Evolutionary conservation across 345 rosid genomes (phyloP).

Genomic region (Leavenworthia alabamica): DNA sequence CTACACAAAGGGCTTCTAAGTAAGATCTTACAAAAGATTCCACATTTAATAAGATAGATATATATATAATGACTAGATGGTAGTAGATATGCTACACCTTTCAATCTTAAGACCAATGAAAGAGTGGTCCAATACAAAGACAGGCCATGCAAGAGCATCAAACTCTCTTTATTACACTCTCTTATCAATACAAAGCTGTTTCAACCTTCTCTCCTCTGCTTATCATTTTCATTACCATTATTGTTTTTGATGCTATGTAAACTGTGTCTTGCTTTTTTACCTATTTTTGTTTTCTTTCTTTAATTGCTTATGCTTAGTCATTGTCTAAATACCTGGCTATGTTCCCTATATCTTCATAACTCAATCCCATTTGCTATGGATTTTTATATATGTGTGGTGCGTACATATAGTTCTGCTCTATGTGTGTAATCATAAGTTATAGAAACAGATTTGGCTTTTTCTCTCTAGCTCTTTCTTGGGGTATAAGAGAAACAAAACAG

Average conservation of each 20-base stretch:
- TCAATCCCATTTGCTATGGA: too few species aligned
- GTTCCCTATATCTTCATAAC: too few species aligned
- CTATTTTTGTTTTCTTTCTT: slow-evolving; percentile 17
- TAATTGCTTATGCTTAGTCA: slow-evolving; percentile 17
- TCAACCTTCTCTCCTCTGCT: slow-evolving; percentile 23
- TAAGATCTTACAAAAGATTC: slow-evolving; percentile 26
- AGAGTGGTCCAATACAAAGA: slow-evolving; percentile 26
- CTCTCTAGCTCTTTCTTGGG: slow-evolving; percentile 13
- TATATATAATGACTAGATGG: too few species aligned
- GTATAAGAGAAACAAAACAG: slow-evolving; percentile 9
- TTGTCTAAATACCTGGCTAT: too few species aligned
- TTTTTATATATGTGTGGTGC: too few species aligned
- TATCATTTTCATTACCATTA: slow-evolving; percentile 39
- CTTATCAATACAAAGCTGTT: slow-evolving; percentile 17
- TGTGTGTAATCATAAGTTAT: slow-evolving; percentile 22
- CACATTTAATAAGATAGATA: neutral
- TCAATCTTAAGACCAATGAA: slow-evolving; percentile 31
- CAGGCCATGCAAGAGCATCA: slow-evolving; percentile 33
- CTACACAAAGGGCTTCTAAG: slow-evolving; percentile 15
- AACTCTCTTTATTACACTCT: too few species aligned
- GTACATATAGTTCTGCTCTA: neutral
- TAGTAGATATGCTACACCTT: slow-evolving; percentile 28
- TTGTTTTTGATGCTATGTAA: slow-evolving; percentile 37
- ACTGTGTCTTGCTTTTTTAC: slow-evolving; percentile 37
- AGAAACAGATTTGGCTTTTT: slow-evolving; percentile 23